phyloP scores from a whole-genome alignment of 768 basidiomycete species.

The Cantharellus anzutake region DNA sequence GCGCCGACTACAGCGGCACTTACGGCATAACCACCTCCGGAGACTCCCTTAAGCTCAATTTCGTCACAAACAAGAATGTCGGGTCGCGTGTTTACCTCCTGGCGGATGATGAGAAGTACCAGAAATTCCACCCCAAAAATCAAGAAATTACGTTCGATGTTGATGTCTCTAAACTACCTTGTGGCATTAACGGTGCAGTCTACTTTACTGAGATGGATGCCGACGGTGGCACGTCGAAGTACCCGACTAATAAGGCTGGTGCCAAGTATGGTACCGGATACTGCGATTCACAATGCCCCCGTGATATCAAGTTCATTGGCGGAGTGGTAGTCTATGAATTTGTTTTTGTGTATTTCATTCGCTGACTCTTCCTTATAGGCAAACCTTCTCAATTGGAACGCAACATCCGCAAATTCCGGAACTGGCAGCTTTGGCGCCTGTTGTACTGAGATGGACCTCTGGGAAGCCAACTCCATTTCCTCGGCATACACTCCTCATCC shows the following conservation, averaged over 20 bases:
- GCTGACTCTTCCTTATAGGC: constrained; percentile 17
- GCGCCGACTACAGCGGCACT: constrained; percentile 11
- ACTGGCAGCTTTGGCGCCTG: constrained; percentile 30
- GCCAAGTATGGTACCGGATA: constrained; percentile 47
- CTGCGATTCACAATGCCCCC: constrained; percentile 43
- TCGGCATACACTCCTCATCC: constrained; percentile 35
- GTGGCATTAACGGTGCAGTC: constrained; percentile 41
- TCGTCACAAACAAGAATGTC: constrained; percentile 7
- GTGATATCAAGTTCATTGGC: constrained; percentile 40
- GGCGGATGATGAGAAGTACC: constrained; percentile 22
- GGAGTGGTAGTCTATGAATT: constrained; percentile 21
- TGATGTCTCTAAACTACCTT: constrained; percentile 36
- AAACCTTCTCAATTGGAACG: constrained; percentile 27
- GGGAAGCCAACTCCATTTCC: constrained; percentile 37
- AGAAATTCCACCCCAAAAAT: constrained; percentile 32
- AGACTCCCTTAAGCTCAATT: constrained; percentile 6
- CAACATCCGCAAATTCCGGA: constrained; percentile 25
- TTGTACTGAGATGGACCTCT: constrained; percentile 42
- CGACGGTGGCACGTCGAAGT: constrained; percentile 32
- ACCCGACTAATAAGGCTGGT: constrained; percentile 34
- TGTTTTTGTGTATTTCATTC: background rate
- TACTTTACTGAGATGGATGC: constrained; percentile 43
- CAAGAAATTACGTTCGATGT: constrained; percentile 43
- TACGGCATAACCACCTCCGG: constrained; percentile 8
- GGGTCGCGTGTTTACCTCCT: constrained; percentile 27